Percentiles rank a stretch among this genome's conserved stretches.
Conservation (phyloP, 2,329 filamentous ascomycete species). For the Thielaviopsis punctulata region DNA sequence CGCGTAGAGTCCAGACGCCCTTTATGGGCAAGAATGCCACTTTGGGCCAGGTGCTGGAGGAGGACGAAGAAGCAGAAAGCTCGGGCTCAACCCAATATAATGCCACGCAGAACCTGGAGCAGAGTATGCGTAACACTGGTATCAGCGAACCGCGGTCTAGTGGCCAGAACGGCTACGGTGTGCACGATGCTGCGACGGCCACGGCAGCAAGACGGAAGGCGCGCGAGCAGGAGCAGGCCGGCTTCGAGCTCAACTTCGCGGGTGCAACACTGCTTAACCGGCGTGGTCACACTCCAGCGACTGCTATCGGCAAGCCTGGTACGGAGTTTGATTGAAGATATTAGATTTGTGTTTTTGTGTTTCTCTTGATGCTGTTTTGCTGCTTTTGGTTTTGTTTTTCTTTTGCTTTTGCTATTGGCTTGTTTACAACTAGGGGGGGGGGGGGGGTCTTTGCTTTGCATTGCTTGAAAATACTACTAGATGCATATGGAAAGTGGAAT, state of each 20-base stretch:
- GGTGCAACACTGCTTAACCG: conserved; percentile 79
- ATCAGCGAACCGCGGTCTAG: conserved; percentile 37
- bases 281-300: conserved; percentile 33
- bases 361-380: not conserved
- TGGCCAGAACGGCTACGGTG: conserved; percentile 58
- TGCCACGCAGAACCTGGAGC: conserved; percentile 46
- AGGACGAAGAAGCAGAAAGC: conserved; percentile 39
- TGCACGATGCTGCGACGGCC: conserved; percentile 71
- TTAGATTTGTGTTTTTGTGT: not conserved
- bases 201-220: conserved; percentile 72
- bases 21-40: conserved; percentile 73
- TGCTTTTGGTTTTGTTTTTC: not conserved
- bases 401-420: too few species aligned
- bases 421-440: too few species aligned
- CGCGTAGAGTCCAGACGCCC: conserved; percentile 86
- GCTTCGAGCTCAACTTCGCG: conserved; percentile 83
- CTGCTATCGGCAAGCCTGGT: conserved; percentile 19
- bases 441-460: too few species aligned
- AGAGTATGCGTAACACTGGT: conserved; percentile 71
- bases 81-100: conserved; percentile 19
- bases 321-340: conserved; percentile 10
- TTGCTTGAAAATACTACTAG: too few species aligned
- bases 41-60: conserved; percentile 52
- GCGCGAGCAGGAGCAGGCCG: conserved; percentile 49
- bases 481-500: too few species aligned